phyloP scores from a whole-genome alignment of 2,329 filamentous ascomycete genomes.

The Seiridium unicorne region DNA sequence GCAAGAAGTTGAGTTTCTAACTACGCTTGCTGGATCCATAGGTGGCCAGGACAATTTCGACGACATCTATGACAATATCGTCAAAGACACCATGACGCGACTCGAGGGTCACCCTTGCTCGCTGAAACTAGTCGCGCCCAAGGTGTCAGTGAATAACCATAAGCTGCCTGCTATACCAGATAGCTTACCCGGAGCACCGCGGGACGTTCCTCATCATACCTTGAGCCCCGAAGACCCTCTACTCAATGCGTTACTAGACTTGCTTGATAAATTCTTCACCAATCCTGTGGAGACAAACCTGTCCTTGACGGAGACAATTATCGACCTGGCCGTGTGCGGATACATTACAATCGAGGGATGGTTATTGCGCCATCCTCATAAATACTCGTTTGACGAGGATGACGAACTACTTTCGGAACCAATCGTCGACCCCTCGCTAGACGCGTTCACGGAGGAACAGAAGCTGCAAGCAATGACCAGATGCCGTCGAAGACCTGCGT shows the following conservation, averaged over 20 bases:
- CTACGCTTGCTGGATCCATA: constrained; percentile 65
- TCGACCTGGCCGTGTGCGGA: constrained; percentile 81
- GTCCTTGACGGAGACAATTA: constrained; percentile 77
- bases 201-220: constrained; percentile 59
- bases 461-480: constrained; percentile 46
- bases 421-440: constrained; percentile 16
- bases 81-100: constrained; percentile 68
- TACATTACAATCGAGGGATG: constrained; percentile 87
- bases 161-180: constrained; percentile 54
- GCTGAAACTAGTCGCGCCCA: constrained; percentile 63
- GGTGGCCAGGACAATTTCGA: constrained; percentile 70
- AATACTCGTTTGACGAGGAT: constrained; percentile 55
- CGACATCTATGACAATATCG: constrained; percentile 67
- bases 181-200: constrained; percentile 58
- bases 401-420: constrained; percentile 24
- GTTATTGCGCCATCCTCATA: constrained; percentile 73
- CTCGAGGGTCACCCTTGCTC: constrained; percentile 75
- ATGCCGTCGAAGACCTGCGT: constrained; percentile 53
- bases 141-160: constrained; percentile 53
- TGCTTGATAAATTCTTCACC: constrained; percentile 78
- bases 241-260: constrained; percentile 64
- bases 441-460: constrained; percentile 34
- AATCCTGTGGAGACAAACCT: constrained; percentile 93
- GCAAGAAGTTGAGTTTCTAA: constrained; percentile 70
- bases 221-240: constrained; percentile 62